Conservation (phyloP, 768 basidiomycete species). For the Suillus americanus region DNA sequence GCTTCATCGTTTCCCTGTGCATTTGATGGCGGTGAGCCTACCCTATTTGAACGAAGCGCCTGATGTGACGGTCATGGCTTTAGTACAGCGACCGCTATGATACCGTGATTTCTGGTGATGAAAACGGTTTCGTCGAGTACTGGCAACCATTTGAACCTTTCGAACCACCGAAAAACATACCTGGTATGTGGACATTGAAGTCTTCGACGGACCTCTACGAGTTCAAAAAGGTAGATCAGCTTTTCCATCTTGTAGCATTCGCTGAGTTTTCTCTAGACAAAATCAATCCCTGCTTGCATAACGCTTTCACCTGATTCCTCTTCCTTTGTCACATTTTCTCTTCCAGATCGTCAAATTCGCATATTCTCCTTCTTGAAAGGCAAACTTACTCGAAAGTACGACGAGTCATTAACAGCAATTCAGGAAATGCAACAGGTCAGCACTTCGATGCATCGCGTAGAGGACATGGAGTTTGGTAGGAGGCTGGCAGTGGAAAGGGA, state of each 20-base stretch:
- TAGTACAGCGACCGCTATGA: slow-evolving; percentile 92
- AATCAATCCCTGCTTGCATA: slow-evolving; percentile 88
- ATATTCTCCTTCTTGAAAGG: slow-evolving; percentile 90
- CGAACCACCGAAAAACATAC: slow-evolving; percentile 72
- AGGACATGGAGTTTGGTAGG: slow-evolving; percentile 99
- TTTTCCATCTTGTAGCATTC: slow-evolving; percentile 3
- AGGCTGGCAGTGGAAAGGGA: slow-evolving; percentile 92
- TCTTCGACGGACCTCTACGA: slow-evolving; percentile 93
- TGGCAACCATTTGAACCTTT: slow-evolving; percentile 94
- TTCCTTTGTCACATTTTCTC: slow-evolving; percentile 90
- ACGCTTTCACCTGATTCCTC: slow-evolving; percentile 87
- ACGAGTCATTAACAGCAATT: slow-evolving; percentile 88
- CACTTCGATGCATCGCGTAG: slow-evolving; percentile 86
- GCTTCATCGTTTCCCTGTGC: slow-evolving; percentile 87
- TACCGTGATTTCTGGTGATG: slow-evolving; percentile 91
- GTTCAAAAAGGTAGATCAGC: slow-evolving; percentile 82
- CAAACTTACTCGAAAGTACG: slow-evolving; percentile 90
- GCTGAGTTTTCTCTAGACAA: slow-evolving; percentile 53
- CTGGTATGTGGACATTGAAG: slow-evolving; percentile 88
- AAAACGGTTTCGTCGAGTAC: slow-evolving; percentile 93
- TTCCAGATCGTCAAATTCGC: slow-evolving; percentile 92
- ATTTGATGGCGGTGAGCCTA: slow-evolving; percentile 78
- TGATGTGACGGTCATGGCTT: slow-evolving; percentile 5
- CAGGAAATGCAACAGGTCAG: slow-evolving; percentile 99
- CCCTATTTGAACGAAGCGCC: neutral